A percentile compares a stretch with the other conserved stretches of the same genome.
Conservation (phyloP, 306 rosid genomes). For the Prunus mongolica region DNA sequence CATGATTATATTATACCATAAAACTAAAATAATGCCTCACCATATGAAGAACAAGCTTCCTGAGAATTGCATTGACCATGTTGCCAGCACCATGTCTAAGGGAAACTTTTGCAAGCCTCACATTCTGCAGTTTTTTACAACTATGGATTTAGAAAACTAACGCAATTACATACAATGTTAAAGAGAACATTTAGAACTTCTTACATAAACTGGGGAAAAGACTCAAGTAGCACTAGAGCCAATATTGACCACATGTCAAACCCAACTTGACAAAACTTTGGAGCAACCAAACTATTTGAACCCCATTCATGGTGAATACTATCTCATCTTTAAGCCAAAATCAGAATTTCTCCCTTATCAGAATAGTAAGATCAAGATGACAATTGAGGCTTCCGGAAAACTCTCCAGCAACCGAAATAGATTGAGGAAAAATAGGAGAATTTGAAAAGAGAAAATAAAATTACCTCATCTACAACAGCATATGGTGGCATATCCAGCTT, state of each 20-base stretch:
- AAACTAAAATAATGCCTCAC: conserved; percentile 30
- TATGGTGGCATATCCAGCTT: conserved; percentile 83
- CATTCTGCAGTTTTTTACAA: conserved; percentile 54
- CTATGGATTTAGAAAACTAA: neutral
- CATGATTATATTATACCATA: conserved; percentile 3
- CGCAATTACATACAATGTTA: neutral
- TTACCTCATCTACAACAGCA: conserved; percentile 91
- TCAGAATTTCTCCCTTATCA: neutral
- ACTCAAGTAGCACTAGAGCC: neutral
- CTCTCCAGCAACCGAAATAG: neutral
- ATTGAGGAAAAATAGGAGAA: neutral
- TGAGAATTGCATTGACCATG: conserved; percentile 84
- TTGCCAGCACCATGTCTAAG: conserved; percentile 93
- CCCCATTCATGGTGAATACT: neutral
- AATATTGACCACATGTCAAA: neutral
- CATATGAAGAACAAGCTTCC: conserved; percentile 71
- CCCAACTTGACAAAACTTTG: neutral
- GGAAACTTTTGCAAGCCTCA: conserved; percentile 79
- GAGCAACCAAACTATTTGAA: neutral
- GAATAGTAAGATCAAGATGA: neutral
- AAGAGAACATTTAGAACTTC: neutral
- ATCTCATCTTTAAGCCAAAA: neutral
- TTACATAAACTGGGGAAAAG: neutral
- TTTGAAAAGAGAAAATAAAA: neutral
- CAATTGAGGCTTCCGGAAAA: neutral